Conservation (phyloP, 805 yeast genomes). For the Metschnikowia similis region DNA sequence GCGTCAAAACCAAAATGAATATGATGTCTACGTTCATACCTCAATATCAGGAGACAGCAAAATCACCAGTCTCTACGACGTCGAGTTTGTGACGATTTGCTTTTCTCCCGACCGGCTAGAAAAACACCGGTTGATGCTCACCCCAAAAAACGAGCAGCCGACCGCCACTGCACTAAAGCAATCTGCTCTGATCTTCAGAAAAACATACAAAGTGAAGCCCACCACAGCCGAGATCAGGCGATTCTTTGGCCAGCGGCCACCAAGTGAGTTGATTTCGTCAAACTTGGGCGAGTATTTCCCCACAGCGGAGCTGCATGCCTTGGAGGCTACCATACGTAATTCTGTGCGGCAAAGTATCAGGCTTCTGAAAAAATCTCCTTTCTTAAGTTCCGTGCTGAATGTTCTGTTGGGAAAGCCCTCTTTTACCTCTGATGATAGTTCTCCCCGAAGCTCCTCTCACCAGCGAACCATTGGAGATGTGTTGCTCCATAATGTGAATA, state of each 20-base stretch:
- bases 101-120: conserved; percentile 70
- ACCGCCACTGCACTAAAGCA: conserved; percentile 54
- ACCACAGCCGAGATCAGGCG: conserved; percentile 31
- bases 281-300: conserved; percentile 92
- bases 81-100: conserved; percentile 77
- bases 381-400: conserved; percentile 13
- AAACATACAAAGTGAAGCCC: conserved; percentile 16
- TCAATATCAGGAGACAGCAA: conserved; percentile 13
- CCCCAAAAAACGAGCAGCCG: conserved; percentile 62
- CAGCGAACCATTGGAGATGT: conserved; percentile 61
- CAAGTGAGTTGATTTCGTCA: conserved; percentile 85
- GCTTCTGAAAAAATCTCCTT: conserved; percentile 39
- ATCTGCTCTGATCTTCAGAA: conserved; percentile 43
- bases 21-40: conserved; percentile 58
- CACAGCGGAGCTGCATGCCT: conserved; percentile 61
- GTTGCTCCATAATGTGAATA: conserved; percentile 49
- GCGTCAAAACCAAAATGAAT: conserved; percentile 41
- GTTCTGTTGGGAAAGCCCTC: conserved; percentile 20
- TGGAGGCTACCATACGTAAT: conserved; percentile 77
- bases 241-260: conserved; percentile 87
- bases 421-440: conserved; percentile 12
- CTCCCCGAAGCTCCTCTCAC: conserved; percentile 6
- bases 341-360: conserved; percentile 77
- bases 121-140: conserved; percentile 65
- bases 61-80: conserved; percentile 57